phyloP scores from a whole-genome alignment of 2,329 filamentous ascomycete genomes.

The Botrytis hyacinthi region DNA sequence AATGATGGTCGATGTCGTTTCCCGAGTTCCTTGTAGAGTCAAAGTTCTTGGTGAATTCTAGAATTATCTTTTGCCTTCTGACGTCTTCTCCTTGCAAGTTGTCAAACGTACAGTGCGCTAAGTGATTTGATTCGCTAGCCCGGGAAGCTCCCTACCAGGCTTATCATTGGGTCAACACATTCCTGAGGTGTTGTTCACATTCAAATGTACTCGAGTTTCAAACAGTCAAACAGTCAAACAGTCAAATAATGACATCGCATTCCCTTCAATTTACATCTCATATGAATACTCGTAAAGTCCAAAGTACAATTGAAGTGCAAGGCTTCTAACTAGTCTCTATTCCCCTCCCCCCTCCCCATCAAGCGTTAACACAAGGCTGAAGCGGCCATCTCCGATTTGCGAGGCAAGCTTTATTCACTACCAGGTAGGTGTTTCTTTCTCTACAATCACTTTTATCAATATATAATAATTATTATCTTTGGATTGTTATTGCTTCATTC shows the following conservation, averaged over 20 bases:
- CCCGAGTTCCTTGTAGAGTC: neutral
- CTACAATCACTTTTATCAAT: neutral
- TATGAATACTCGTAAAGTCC: too few relatives aligned
- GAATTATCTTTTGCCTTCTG: conserved; percentile 23
- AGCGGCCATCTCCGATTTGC: conserved; percentile 30
- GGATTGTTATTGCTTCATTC: neutral
- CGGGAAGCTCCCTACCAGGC: neutral
- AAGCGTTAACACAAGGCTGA: conserved; percentile 23
- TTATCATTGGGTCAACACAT: neutral
- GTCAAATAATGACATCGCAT: neutral
- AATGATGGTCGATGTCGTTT: neutral
- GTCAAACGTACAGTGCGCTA: conserved; percentile 33
- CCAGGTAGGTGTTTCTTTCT: neutral
- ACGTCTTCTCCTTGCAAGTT: conserved; percentile 22
- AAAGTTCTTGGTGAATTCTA: neutral
- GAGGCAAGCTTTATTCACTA: neutral
- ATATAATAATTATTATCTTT: neutral
- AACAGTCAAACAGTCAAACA: neutral
- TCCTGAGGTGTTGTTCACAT: neutral
- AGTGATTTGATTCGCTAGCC: conserved; percentile 20
- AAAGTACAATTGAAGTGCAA: neutral
- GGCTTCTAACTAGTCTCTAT: neutral
- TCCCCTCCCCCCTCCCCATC: too few relatives aligned
- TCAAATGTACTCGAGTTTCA: neutral
- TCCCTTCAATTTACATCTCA: neutral